A percentile compares a stretch with the other conserved stretches of the same genome.
Evolutionary conservation across 164 flowering plant species (phyloP).

Genomic region (Magnolia sinica): DNA sequence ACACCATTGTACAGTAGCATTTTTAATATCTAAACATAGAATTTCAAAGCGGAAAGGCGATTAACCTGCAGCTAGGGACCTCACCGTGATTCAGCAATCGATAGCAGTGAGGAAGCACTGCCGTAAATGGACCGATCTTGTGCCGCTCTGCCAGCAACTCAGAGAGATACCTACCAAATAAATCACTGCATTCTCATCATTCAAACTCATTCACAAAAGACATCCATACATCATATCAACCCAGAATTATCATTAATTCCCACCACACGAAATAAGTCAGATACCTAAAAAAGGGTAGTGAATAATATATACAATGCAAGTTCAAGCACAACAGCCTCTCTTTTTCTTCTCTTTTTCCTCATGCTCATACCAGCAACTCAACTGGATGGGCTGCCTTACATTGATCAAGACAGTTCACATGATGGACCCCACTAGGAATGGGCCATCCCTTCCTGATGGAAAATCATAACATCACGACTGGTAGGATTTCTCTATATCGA

Average conservation of each 20-base stretch:
- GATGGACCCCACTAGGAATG: no score
- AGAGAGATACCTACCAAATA: conserved; percentile 63
- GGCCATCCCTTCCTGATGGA: no score
- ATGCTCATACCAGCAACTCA: not conserved
- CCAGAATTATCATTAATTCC: not conserved
- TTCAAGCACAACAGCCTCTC: not conserved
- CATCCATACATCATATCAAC: no score
- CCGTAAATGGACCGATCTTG: conserved; percentile 74
- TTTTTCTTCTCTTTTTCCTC: not conserved
- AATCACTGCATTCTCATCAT: not conserved
- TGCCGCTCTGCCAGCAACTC: conserved; percentile 83
- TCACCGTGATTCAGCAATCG: conserved; percentile 88
- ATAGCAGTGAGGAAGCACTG: conserved; percentile 67
- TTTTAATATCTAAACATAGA: not conserved
- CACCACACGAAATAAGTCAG: not conserved
- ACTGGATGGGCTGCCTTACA: not conserved
- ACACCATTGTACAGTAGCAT: not conserved
- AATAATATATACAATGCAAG: not conserved
- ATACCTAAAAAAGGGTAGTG: not conserved
- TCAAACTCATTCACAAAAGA: no score
- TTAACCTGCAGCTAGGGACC: conserved; percentile 19
- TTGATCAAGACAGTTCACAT: no score
- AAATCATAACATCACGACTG: no score
- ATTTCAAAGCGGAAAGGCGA: not conserved
- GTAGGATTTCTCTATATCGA: no score